These are phyloP conservation scores for Trametes cingulata DNA, from an alignment of 768 basidiomycete genomes.

Conservation along the genomic window DNA sequence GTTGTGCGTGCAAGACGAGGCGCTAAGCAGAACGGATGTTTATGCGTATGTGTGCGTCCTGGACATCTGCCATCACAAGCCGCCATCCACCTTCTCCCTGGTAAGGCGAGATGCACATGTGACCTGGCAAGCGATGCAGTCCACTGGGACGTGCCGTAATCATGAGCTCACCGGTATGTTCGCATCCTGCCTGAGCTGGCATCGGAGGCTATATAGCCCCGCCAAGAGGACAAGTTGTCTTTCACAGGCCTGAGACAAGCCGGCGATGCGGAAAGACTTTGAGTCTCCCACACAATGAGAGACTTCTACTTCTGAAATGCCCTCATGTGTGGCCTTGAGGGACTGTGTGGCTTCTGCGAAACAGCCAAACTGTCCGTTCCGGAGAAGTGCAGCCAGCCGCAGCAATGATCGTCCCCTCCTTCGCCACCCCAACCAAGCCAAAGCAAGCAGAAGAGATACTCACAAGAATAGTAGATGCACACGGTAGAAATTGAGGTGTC, in stretches of 20 bases:
- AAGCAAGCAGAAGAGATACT: constrained; percentile 10
- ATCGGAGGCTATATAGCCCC: constrained; percentile 3
- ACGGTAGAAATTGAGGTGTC: constrained; percentile 50
- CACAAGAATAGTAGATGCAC: constrained; percentile 47
- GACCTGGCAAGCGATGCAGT: neutral
- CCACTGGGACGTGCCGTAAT: neutral
- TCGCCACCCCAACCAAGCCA: neutral
- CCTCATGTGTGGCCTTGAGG: no score
- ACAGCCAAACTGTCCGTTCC: no score
- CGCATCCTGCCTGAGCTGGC: constrained; percentile 2
- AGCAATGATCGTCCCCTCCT: neutral
- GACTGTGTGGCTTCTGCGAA: no score
- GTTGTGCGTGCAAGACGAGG: no score
- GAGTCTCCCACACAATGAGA: no score
- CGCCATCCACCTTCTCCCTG: no score
- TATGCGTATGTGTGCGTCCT: no score
- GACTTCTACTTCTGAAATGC: no score
- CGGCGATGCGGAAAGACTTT: neutral
- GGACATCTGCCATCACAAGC: no score
- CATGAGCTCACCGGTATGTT: neutral
- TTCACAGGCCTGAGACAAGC: neutral
- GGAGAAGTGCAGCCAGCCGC: neutral
- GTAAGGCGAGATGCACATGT: neutral
- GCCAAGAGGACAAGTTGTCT: no score
- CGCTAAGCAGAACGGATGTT: no score